Percentiles rank a stretch among this genome's conserved stretches.
phyloP scores from a whole-genome alignment of 2,329 filamentous ascomycete genomes.

The Dactylella cylindrospora region DNA sequence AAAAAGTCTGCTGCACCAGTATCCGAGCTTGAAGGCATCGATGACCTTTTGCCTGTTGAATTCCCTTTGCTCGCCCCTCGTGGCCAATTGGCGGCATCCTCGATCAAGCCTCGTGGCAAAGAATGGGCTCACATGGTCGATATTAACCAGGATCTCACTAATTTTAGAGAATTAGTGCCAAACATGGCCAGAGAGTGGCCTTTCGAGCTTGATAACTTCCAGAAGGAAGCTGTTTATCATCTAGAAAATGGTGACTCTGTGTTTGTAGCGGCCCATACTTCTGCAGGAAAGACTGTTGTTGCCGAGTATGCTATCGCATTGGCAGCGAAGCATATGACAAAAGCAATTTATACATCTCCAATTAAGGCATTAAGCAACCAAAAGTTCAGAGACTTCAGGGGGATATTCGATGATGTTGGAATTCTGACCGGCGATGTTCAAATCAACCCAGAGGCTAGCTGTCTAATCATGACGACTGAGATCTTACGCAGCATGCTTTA shows the following conservation, averaged over 20 bases:
- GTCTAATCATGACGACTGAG: constrained; percentile 98
- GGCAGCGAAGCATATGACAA: constrained; percentile 98
- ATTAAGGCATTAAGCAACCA: constrained; percentile 99
- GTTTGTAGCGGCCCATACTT: constrained; percentile 96
- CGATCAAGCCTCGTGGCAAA: constrained; percentile 60
- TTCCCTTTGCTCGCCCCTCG: constrained; percentile 88
- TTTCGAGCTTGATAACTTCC: constrained; percentile 95
- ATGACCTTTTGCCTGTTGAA: constrained; percentile 83
- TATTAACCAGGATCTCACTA: constrained; percentile 87
- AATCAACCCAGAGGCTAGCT: constrained; percentile 95
- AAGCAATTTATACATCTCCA: constrained; percentile 96
- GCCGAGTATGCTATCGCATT: constrained; percentile 97
- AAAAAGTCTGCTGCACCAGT: constrained; percentile 52
- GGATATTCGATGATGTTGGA: constrained; percentile 89
- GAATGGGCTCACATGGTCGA: constrained; percentile 99
- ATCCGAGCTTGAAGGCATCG: constrained; percentile 66
- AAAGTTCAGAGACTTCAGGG: constrained; percentile 93
- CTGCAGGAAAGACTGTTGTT: constrained; percentile 95
- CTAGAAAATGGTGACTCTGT: constrained; percentile 95
- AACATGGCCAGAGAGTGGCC: constrained; percentile 96
- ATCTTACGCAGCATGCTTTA: constrained; percentile 98
- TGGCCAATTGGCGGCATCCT: constrained; percentile 70
- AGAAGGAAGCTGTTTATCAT: constrained; percentile 98
- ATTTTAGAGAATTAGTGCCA: constrained; percentile 88
- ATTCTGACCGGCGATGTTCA: constrained; percentile 97